These are phyloP conservation scores for Leptographium procerum DNA, from an alignment of 2,329 filamentous ascomycete genomes.

Conservation along the genomic window DNA sequence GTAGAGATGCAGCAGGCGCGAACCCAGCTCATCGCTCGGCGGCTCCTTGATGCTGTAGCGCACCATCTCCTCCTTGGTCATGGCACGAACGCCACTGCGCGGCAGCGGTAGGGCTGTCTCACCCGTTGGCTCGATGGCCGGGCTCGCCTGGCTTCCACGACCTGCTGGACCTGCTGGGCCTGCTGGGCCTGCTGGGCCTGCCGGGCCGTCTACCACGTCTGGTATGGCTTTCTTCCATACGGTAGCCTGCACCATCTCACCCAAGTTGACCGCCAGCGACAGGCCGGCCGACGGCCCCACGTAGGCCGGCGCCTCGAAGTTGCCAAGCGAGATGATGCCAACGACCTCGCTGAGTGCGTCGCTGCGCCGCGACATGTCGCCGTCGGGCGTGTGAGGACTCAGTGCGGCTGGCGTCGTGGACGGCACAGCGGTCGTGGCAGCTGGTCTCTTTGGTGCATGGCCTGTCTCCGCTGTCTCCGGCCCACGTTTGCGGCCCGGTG, in stretches of 20 bases:
- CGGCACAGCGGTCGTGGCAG: too few relatives aligned
- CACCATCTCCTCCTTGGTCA: constrained; percentile 1
- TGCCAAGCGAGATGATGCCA: constrained; percentile 4
- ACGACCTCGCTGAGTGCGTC: constrained; percentile 4
- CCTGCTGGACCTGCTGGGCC: neutral
- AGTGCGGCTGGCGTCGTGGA: neutral
- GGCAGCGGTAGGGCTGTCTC: too few relatives aligned
- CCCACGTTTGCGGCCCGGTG: neutral
- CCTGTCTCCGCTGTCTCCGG: neutral
- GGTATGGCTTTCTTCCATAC: constrained; percentile 39
- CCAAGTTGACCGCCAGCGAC: constrained; percentile 32
- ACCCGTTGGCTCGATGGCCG: too few relatives aligned
- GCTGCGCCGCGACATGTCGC: neutral
- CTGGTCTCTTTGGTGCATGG: neutral
- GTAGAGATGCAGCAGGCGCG: constrained; percentile 13
- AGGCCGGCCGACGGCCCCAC: constrained; percentile 5
- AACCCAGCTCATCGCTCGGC: constrained; percentile 2
- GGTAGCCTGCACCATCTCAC: constrained; percentile 41
- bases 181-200: neutral
- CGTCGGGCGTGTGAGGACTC: neutral
- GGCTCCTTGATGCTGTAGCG: constrained; percentile 7
- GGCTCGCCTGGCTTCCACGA: neutral
- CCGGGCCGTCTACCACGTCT: neutral
- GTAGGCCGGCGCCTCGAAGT: constrained; percentile 6
- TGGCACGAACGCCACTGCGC: neutral